These are phyloP conservation scores for Incumbomyces lentus DNA, from an alignment of 2,329 filamentous ascomycete species.

Conservation along the genomic window DNA sequence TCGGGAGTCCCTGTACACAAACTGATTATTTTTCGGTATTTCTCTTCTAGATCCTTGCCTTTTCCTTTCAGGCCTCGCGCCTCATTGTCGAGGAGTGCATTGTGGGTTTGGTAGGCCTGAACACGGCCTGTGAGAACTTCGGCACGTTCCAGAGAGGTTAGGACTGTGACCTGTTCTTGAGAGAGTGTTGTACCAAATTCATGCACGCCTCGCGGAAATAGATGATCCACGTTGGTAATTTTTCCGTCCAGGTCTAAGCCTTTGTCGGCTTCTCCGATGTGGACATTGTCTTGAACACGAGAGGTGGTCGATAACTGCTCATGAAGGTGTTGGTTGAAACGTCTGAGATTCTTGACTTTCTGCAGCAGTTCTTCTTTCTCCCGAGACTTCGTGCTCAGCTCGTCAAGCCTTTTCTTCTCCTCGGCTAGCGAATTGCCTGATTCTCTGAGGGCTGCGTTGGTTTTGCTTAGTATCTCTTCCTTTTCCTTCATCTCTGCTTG, in stretches of 20 bases:
- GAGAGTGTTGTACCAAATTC: slow-evolving; percentile 23
- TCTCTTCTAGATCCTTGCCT: slow-evolving; percentile 72
- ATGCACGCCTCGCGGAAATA: slow-evolving; percentile 29
- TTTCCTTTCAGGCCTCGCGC: slow-evolving; percentile 64
- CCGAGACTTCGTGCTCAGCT: slow-evolving; percentile 55
- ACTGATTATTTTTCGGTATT: slow-evolving; percentile 79
- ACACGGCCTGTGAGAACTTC: slow-evolving; percentile 57
- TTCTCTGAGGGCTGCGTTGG: slow-evolving; percentile 70
- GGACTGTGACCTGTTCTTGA: slow-evolving; percentile 32
- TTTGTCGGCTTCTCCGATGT: slow-evolving; percentile 40
- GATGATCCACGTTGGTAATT: slow-evolving; percentile 24
- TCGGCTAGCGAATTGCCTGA: slow-evolving; percentile 69
- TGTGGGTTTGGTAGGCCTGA: slow-evolving; percentile 59
- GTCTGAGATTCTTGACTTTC: slow-evolving; percentile 67
- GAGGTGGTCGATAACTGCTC: slow-evolving; percentile 35
- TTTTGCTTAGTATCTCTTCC: slow-evolving; percentile 69
- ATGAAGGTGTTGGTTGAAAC: slow-evolving; percentile 60
- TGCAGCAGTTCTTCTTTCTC: slow-evolving; percentile 54
- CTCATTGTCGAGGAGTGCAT: slow-evolving; percentile 55
- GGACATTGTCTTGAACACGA: slow-evolving; percentile 28
- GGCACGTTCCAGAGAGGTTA: slow-evolving; percentile 47
- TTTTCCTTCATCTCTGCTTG: slow-evolving; percentile 72
- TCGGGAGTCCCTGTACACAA: slow-evolving; percentile 75
- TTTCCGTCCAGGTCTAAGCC: slow-evolving; percentile 29
- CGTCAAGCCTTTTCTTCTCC: slow-evolving; percentile 62